A percentile compares a stretch with the other conserved stretches of the same genome.
Evolutionary conservation across 805 yeast species (phyloP).

Genomic region (Candida dajiaensis): DNA sequence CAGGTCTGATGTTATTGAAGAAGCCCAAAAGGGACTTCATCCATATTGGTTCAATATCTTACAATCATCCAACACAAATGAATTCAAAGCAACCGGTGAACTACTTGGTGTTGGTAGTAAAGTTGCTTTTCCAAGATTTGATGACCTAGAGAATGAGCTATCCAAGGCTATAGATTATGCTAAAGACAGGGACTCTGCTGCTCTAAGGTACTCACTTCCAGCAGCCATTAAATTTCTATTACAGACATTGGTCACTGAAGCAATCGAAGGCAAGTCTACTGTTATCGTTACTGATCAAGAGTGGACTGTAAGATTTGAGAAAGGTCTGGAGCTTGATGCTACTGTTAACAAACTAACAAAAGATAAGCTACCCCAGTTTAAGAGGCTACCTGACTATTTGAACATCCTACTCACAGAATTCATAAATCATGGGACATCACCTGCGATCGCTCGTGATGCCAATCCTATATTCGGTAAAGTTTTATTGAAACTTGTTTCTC

Average conservation of each 20-base stretch:
- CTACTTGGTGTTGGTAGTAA: slow-evolving; percentile 34
- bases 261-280: slow-evolving; percentile 44
- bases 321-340: slow-evolving; percentile 58
- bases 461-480: slow-evolving; percentile 31
- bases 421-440: slow-evolving; percentile 10
- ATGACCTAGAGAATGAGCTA: slow-evolving; percentile 30
- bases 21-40: slow-evolving; percentile 71
- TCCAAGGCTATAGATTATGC: slow-evolving; percentile 22
- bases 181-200: slow-evolving; percentile 20
- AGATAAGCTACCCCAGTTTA: slow-evolving; percentile 17
- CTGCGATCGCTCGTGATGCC: slow-evolving; percentile 16
- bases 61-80: slow-evolving; percentile 38
- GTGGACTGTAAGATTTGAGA: slow-evolving; percentile 66
- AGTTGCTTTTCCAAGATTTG: slow-evolving; percentile 51
- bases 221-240: slow-evolving; percentile 48
- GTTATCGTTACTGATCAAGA: slow-evolving; percentile 64
- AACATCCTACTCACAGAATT: slow-evolving; percentile 13
- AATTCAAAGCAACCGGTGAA: slow-evolving; percentile 38
- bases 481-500: slow-evolving; percentile 20
- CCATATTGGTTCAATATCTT: slow-evolving; percentile 72
- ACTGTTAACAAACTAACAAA: slow-evolving; percentile 34
- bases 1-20: slow-evolving; percentile 71
- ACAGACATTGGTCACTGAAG: slow-evolving; percentile 59
- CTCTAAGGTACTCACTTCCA: slow-evolving; percentile 28
- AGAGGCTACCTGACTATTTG: slow-evolving; percentile 30